Conservation (phyloP, 495 filamentous ascomycete species). For the Aspergillus egyptiacus region DNA sequence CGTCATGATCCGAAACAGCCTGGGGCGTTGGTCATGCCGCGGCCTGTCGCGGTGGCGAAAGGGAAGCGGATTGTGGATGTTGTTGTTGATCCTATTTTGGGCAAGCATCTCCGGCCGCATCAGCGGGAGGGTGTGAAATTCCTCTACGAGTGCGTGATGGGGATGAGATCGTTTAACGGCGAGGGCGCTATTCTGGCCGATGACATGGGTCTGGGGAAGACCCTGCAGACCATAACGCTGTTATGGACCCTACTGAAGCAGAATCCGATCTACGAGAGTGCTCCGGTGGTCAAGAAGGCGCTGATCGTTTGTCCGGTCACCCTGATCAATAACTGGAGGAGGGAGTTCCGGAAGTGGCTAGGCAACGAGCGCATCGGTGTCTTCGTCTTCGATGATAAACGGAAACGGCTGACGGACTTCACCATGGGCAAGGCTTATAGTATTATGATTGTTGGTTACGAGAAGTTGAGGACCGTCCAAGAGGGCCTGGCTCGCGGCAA, state of each 20-base stretch:
- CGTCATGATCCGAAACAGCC: slow-evolving; percentile 60
- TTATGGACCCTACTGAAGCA: slow-evolving; percentile 80
- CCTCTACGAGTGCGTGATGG: slow-evolving; percentile 83
- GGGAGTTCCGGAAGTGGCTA: slow-evolving; percentile 76
- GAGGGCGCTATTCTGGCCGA: slow-evolving; percentile 75
- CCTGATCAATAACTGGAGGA: slow-evolving; percentile 73
- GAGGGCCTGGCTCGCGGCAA: slow-evolving; percentile 58
- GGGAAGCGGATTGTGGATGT: slow-evolving; percentile 73
- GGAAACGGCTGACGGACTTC: slow-evolving; percentile 64
- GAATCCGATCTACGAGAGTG: slow-evolving; percentile 59
- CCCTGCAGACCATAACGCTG: slow-evolving; percentile 70
- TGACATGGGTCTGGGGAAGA: slow-evolving; percentile 81
- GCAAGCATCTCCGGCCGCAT: slow-evolving; percentile 61
- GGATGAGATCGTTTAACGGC: slow-evolving; percentile 62
- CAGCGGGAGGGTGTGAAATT: slow-evolving; percentile 74
- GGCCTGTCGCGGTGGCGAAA: slow-evolving; percentile 48
- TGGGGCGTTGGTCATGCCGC: slow-evolving; percentile 65
- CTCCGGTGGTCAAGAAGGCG: slow-evolving; percentile 67
- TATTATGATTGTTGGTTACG: slow-evolving; percentile 80
- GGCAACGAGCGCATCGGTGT: slow-evolving; percentile 73
- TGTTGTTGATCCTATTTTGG: slow-evolving; percentile 69
- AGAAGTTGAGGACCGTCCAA: slow-evolving; percentile 65
- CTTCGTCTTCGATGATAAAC: slow-evolving; percentile 63
- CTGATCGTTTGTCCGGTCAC: slow-evolving; percentile 78
- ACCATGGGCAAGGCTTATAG: slow-evolving; percentile 69